phyloP scores from a whole-genome alignment of 139 green algal genomes.

The Chlorella sp. region DNA sequence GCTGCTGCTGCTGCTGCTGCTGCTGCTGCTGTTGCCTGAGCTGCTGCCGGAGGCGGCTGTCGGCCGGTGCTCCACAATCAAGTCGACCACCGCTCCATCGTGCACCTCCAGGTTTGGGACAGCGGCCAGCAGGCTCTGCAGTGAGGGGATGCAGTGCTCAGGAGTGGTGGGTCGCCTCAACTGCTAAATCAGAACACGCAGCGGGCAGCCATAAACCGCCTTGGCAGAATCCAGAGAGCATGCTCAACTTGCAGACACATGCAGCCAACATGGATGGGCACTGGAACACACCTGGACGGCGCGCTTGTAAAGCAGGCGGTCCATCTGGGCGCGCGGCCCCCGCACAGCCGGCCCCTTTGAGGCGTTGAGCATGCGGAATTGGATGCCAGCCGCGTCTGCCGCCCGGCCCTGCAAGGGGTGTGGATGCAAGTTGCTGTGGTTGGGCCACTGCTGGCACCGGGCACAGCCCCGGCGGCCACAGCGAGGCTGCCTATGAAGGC shows the following conservation, averaged over 20 bases:
- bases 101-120: constrained; percentile 41
- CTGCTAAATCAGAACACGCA: too few relatives aligned
- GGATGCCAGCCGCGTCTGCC: constrained; percentile 63
- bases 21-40: neutral
- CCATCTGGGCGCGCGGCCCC: constrained; percentile 69
- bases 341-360: constrained; percentile 64
- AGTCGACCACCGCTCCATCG: constrained; percentile 57
- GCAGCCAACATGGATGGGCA: too few relatives aligned
- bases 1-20: neutral
- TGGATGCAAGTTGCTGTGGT: too few relatives aligned
- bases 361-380: constrained; percentile 68
- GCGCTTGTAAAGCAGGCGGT: constrained; percentile 64
- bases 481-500: too few relatives aligned
- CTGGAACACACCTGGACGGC: too few relatives aligned
- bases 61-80: constrained; percentile 42
- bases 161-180: too few relatives aligned
- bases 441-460: too few relatives aligned
- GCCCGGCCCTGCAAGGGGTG: constrained; percentile 31
- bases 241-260: too few relatives aligned
- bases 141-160: neutral
- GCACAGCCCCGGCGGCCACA: too few relatives aligned
- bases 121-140: constrained; percentile 47
- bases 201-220: too few relatives aligned
- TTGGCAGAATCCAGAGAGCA: too few relatives aligned
- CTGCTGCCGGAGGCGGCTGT: neutral